A percentile compares a stretch with the other conserved stretches of the same genome.
These are phyloP conservation scores for Colletotrichum sp. DNA, from an alignment of 2,329 filamentous ascomycete genomes.

Conservation along the genomic window DNA sequence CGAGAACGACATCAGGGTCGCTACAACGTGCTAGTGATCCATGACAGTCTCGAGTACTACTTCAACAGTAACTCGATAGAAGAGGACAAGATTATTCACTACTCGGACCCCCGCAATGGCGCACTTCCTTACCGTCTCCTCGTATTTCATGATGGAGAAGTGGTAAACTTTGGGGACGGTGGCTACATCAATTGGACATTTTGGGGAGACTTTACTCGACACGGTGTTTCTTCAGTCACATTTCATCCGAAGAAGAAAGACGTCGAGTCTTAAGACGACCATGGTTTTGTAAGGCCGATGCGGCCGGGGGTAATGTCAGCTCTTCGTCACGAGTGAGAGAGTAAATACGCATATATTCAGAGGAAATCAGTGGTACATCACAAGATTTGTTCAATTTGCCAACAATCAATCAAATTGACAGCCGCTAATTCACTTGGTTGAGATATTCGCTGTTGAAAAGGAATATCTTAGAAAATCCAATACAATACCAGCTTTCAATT, in stretches of 20 bases:
- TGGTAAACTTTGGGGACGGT: not conserved
- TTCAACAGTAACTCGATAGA: not conserved
- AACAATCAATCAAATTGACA: rapidly evolving
- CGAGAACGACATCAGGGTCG: not conserved
- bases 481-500: not conserved
- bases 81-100: not conserved
- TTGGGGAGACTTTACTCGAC: not conserved
- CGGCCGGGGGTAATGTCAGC: not conserved
- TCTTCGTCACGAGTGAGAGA: not conserved
- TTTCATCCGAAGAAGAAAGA: not conserved
- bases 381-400: not conserved
- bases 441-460: not conserved
- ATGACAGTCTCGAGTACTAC: not conserved
- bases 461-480: not conserved
- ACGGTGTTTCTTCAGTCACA: not conserved
- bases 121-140: not conserved
- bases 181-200: not conserved
- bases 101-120: not conserved
- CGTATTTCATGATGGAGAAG: not conserved
- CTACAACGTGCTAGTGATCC: not conserved
- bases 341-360: not conserved
- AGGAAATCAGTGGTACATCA: not conserved
- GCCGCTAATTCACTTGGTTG: not conserved
- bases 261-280: not conserved
- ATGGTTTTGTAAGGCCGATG: not conserved